Percentiles rank a stretch among this genome's conserved stretches.
Evolutionary conservation across 352 stramenopile genomes (phyloP).

Genomic region (Phytophthora pistaciae): DNA sequence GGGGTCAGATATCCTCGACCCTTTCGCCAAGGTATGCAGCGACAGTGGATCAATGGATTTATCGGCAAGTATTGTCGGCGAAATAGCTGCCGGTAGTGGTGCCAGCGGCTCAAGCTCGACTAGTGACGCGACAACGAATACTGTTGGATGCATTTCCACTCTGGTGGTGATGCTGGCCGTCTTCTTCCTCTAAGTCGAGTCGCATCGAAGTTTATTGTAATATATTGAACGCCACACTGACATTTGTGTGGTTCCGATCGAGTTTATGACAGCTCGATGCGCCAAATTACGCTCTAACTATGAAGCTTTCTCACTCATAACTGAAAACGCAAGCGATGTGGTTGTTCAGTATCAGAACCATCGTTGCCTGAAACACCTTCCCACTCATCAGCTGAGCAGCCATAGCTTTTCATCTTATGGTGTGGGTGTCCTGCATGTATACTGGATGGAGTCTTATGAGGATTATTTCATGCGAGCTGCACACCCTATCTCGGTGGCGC

Average conservation of each 20-base stretch:
- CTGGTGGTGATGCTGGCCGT: background rate
- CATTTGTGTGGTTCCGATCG: too few relatives aligned
- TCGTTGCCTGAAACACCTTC: too few relatives aligned
- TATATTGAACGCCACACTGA: background rate
- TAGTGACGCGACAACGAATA: background rate
- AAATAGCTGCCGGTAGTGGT: slow-evolving; percentile 1
- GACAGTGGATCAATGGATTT: slow-evolving; percentile 16
- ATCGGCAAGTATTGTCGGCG: slow-evolving; percentile 1
- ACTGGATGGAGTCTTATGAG: background rate
- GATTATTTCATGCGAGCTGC: background rate
- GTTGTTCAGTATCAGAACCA: too few relatives aligned
- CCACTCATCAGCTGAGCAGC: too few relatives aligned
- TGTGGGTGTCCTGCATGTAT: background rate
- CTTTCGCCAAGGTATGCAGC: slow-evolving; percentile 23
- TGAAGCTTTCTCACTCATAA: too few relatives aligned
- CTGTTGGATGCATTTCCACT: background rate
- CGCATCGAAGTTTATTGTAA: background rate
- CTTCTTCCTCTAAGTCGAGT: background rate
- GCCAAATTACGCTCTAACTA: too few relatives aligned
- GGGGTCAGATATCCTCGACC: slow-evolving; percentile 33
- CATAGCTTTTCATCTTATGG: background rate
- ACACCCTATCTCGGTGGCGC: background rate
- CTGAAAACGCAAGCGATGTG: too few relatives aligned
- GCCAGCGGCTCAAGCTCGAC: slow-evolving; percentile 1
- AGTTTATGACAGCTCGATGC: too few relatives aligned